Percentiles rank a stretch among this genome's conserved stretches.
Conservation (phyloP, 495 filamentous ascomycete species). For the Hypoxylon fuscum region DNA sequence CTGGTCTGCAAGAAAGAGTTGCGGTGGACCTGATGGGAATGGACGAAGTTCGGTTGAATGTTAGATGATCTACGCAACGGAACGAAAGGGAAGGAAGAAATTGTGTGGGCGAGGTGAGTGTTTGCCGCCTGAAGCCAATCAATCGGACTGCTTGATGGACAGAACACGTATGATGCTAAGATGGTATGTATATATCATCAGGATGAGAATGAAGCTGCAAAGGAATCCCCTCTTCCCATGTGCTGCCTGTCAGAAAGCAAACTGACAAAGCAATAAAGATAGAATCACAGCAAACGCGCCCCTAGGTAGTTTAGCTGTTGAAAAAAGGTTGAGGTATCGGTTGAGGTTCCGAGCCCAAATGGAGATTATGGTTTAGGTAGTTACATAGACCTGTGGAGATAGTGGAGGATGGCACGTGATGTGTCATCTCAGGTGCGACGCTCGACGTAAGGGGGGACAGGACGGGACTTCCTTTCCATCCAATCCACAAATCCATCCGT, state of each 20-base stretch:
- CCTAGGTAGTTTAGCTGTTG: conserved; percentile 19
- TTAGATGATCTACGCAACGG: neutral
- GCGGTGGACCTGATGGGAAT: neutral
- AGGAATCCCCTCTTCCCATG: neutral
- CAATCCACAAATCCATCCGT: neutral
- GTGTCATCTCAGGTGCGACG: neutral
- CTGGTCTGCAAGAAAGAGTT: neutral
- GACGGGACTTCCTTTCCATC: neutral
- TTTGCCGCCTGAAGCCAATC: neutral
- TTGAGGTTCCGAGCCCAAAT: conserved; percentile 31
- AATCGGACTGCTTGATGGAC: neutral
- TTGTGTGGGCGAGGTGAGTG: neutral
- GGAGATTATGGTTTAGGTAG: conserved; percentile 20
- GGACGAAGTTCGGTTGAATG: neutral
- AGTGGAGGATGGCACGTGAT: conserved; percentile 12
- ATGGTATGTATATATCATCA: neutral
- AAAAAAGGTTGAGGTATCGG: conserved; percentile 30
- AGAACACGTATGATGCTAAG: neutral
- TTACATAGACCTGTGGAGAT: conserved; percentile 31
- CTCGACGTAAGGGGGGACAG: neutral
- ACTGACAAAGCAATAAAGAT: conserved; percentile 8
- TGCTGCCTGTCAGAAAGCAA: conserved; percentile 1
- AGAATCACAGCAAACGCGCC: conserved; percentile 17
- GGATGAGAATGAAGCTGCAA: neutral
- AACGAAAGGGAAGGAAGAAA: too few relatives aligned